A percentile compares a stretch with the other conserved stretches of the same genome.
Conservation (phyloP, 305 asterid species). For the Lippia alba region DNA sequence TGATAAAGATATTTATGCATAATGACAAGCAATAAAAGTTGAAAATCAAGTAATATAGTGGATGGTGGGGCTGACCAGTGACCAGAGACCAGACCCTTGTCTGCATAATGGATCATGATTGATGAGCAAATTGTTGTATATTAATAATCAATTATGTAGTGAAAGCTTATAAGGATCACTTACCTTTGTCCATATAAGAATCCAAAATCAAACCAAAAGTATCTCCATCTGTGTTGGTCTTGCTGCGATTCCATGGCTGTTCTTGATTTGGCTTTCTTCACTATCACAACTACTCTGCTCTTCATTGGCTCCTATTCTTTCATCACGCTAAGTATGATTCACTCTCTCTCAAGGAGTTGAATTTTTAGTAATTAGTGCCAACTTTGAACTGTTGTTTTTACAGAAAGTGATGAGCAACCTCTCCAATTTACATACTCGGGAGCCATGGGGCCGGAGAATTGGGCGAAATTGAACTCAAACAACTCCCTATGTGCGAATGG, state of each 20-base stretch:
- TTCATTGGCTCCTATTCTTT: constrained; percentile 37
- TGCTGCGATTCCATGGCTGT: constrained; percentile 30
- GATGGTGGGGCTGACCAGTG: constrained; percentile 18
- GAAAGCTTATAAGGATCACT: constrained; percentile 6
- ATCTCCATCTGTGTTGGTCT: background rate
- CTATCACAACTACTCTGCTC: constrained; percentile 29
- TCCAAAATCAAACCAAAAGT: background rate
- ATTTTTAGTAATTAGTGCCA: background rate
- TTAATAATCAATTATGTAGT: background rate
- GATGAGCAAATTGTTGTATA: constrained; percentile 15
- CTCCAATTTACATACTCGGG: constrained; percentile 72
- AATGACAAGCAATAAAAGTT: background rate
- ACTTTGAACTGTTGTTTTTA: background rate
- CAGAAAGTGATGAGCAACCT: constrained; percentile 35
- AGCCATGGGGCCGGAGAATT: constrained; percentile 65
- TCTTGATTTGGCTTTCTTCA: constrained; percentile 13
- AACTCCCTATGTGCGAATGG: constrained; percentile 67
- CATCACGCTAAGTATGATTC: constrained; percentile 30
- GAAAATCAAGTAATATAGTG: constrained; percentile 16
- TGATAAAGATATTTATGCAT: background rate
- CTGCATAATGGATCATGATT: constrained; percentile 4
- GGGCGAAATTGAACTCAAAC: constrained; percentile 74
- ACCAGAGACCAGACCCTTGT: background rate
- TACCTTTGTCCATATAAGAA: background rate
- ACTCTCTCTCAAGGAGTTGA: background rate